Evolutionary conservation across 768 basidiomycete species (phyloP), one percentile per base, ranked within the genome.

Genomic region (Albatrellus ellisii): DNA sequence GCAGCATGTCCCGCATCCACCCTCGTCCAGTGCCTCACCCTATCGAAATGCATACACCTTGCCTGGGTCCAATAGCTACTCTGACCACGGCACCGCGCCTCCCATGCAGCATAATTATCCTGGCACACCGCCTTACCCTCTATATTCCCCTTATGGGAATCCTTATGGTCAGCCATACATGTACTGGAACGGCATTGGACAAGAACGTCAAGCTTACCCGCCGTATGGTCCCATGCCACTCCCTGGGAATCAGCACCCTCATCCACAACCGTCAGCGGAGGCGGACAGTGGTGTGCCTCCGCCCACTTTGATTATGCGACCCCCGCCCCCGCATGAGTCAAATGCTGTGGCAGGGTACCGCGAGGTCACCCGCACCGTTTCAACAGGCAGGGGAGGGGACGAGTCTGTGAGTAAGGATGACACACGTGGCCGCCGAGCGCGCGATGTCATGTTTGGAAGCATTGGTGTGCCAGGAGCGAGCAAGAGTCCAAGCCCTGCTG

Each of bases 321-420:
- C 61, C 1, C 55, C 59, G 1, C 55, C 60, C 2, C 62, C 63
- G 2, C 54, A 54, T 40, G 55, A 59, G 33, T 60, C 57, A 12
- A 57, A 60, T 15, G 60, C 62, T 2, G 56, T 63, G 11, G 57
- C 62, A 18, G 58, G 59, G 10, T 64, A 64, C 46, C 56, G 57
- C 17, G 57, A 55, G 17, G 48, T 57, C 11, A 26, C 46, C 52
- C n/a, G 27, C 54, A 9, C 52, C 29, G 12, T 31, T 31, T 12
- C 12, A 17, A 31, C 29, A 31, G 29, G 29, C 29, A 31, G 12
- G 17, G 6, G 12, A 12, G 29, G 6, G 49, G 6, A 51, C 50
- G 14, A 41, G 11, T 44, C 10, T 4, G 25, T 10, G 35, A 39
- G 14, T 20, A 18, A 3, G 12, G 46, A 42, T 24, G 46, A 41